Percentiles rank a stretch among this genome's conserved stretches.
Evolutionary conservation across 805 yeast species (phyloP).

Genomic region (Candida michaelii): DNA sequence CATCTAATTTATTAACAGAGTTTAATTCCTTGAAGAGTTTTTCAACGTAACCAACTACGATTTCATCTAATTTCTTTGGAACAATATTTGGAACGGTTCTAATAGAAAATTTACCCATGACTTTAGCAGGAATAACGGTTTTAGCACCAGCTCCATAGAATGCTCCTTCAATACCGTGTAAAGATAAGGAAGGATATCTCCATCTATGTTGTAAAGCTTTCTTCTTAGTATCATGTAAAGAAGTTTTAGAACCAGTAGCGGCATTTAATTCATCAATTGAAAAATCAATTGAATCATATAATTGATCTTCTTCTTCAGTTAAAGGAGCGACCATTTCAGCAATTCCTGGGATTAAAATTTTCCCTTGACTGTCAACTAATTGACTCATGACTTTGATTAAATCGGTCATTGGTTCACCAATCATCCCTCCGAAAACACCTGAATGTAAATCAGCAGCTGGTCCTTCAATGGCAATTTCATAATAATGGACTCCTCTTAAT

Average conservation of each 20-base stretch:
- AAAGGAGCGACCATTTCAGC: conserved; percentile 94
- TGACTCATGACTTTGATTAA: conserved; percentile 72
- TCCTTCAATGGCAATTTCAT: conserved; percentile 77
- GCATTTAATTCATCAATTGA: conserved; percentile 79
- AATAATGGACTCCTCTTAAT: conserved; percentile 93
- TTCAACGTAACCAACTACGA: conserved; percentile 71
- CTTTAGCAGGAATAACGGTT: conserved; percentile 96
- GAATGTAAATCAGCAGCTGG: conserved; percentile 98
- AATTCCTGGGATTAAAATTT: conserved; percentile 84
- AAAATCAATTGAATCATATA: conserved; percentile 86
- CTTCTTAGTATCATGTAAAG: conserved; percentile 73
- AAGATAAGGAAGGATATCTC: conserved; percentile 95
- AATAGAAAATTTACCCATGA: conserved; percentile 90
- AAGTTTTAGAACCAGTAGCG: conserved; percentile 86
- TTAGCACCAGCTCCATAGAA: conserved; percentile 94
- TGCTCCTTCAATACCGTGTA: conserved; percentile 98
- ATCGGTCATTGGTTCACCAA: conserved; percentile 97
- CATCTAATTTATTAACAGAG: conserved; percentile 73
- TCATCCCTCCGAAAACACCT: conserved; percentile 95
- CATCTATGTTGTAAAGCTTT: conserved; percentile 95
- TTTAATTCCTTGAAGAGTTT: conserved; percentile 62
- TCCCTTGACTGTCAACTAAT: conserved; percentile 80
- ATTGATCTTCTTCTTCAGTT: conserved; percentile 71
- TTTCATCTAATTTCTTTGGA: conserved; percentile 70
- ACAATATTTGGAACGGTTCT: conserved; percentile 97